Base-by-base conservation (phyloP, 2,329 filamentous ascomycete genomes). In the Calonectria hongkongensis region DNA sequence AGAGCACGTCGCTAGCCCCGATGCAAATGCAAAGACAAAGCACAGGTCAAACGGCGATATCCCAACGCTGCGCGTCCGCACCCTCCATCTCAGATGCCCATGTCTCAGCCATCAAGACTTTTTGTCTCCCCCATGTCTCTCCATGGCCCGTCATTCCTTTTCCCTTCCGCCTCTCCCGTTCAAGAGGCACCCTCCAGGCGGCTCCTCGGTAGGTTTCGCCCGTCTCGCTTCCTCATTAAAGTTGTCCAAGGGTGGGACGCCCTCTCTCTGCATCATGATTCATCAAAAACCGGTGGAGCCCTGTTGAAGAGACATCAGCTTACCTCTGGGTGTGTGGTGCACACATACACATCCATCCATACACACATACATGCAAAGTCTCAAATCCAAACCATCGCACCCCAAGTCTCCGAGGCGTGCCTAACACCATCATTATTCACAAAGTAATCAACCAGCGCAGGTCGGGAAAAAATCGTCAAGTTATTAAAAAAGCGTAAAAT, bases 301-400 rank as follows among this genome's bases (percentile, higher is more conserved):
- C 9, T 36, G 66, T 18, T 69, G 66, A 63, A 69, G 66, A 69
- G 56, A 69, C 66, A 69, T 54, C 41, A 36, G 48, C 60, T 63
- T 60, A 21, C 54, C 21, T 64, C 47, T 18, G 10, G 64, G 25
- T 18, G 50, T 54, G 50, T 54, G 50, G 15, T 30, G 48, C 48
- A 16, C 28, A 27, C 48, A 28, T 30, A 15, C 28, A 13, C 27
- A 9, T 6, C 30, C 5, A 5, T 6, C 30, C 5, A 5, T 6
- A 33, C 27, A 18, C 27, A 9, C 10, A 51, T 18, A 25, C 4
- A 2, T 30, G 13, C 10, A 7, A 5, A 6, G 27, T 60, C 60
- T 64, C 56, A 63, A 51, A 43, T 47, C 27, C 18, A 58, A 48
- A 16, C 21, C 28, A 25, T 33, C 25, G n/a, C 13, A 16, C 13